Base-by-base conservation (phyloP, 148 eudicot genomes). In the Polygonum aviculare region DNA sequence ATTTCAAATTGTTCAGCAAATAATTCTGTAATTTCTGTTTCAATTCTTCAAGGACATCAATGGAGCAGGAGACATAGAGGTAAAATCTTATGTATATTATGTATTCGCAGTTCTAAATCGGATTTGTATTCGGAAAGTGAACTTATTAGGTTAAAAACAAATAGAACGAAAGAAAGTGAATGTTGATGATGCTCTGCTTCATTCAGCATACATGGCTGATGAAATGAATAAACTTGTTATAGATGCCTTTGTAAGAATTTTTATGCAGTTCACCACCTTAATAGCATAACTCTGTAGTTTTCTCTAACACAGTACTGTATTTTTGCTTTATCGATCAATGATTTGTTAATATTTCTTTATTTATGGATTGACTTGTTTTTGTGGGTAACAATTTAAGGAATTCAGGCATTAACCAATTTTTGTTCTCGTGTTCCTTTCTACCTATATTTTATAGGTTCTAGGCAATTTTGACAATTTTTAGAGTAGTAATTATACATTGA, bases 361-460 rank as follows among this genome's bases (percentile, higher is more conserved):
- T 72, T 33, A 72, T 12, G 16, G 36, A 41, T 15, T 44, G 33
- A 48, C 54, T 21, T 72, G 11, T 19, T 33, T 72, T 48, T 72
- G 51, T 19, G 50, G 2, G 31, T 1, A 36, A 67, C n/a, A 75
- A 12, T 69, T 82, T 85, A 85, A 92, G 94, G 97, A 80, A 84
- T 72, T 82, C 91, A 70, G 88, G 82, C 69, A 67, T 45, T 26
- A 85, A 80, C 63, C 12, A 18, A 50, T 44, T 73, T 26, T 31
- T 51, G 69, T 52, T 75, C 10, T 60, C 36, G 44, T 38, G 55
- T 21, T 55, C 16, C 12, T 41, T 41, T 33, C 21, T 48, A 47
- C 15, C 44, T 35, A 11, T 38, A 10, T 35, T 19, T 22, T 3
- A 22, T 63, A 5, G 70, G 70, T 12, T 63, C 12, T 63, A 21